Evolutionary conservation across 768 basidiomycete species (phyloP).

Genomic region (Suillus placidus): DNA sequence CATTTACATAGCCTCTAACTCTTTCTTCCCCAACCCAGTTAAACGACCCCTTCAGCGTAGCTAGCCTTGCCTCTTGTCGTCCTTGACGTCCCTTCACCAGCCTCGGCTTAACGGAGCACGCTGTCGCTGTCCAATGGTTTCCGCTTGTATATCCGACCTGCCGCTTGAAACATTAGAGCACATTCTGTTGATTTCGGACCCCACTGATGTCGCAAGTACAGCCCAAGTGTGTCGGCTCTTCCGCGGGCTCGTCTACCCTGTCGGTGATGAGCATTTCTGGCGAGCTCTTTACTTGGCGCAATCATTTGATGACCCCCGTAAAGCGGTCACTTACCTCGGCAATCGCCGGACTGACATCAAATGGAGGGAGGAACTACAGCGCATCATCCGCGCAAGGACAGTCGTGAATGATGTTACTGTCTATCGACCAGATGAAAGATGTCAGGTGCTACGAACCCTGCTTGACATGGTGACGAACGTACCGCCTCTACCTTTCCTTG

Average conservation of each 20-base stretch:
- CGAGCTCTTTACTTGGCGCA: constrained; percentile 63
- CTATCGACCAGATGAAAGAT: constrained; percentile 47
- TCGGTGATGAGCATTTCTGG: constrained; percentile 58
- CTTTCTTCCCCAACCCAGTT: constrained; percentile 8
- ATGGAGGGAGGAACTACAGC: constrained; percentile 59
- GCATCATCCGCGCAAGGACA: constrained; percentile 55
- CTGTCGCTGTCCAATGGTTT: constrained; percentile 4
- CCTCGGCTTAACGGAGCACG: constrained; percentile 1
- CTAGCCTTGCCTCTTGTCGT: not conserved
- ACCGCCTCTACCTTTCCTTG: constrained; percentile 37
- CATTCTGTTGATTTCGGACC: constrained; percentile 59
- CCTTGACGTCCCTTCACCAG: not conserved
- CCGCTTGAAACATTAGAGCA: constrained; percentile 64
- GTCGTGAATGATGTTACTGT: constrained; percentile 40
- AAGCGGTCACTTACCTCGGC: constrained; percentile 44
- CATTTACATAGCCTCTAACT: constrained; percentile 2
- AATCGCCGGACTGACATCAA: constrained; percentile 34
- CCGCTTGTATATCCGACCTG: constrained; percentile 37
- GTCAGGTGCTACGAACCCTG: constrained; percentile 48
- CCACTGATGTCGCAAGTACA: constrained; percentile 56
- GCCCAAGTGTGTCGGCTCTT: constrained; percentile 53
- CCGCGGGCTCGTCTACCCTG: constrained; percentile 47
- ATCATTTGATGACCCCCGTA: constrained; percentile 64
- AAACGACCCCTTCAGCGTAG: not conserved
- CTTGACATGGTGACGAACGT: constrained; percentile 49